Evolutionary conservation across 208 protist genomes (phyloP), one percentile per base, ranked within the genome.

Genomic region (Endotrypanum monterogeii): DNA sequence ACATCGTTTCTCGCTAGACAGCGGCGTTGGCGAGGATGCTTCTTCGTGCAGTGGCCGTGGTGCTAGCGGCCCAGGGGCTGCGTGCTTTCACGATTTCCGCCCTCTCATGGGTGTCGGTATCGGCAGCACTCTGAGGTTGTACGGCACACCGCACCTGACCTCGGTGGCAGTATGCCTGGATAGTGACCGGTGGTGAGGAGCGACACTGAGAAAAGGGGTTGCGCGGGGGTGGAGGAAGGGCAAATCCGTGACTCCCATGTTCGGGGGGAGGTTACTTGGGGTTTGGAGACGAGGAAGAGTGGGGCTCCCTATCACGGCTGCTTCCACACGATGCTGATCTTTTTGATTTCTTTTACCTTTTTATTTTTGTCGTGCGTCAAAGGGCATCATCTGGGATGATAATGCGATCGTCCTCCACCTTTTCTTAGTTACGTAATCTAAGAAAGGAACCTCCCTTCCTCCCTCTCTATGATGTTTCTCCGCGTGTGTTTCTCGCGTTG

Each of bases 21-120:
- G 7, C 41, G 46, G 20, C 39, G 7, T 35, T 39, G 20, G 48
- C 18, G 55, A 44, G 16, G 51, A 12, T 32, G 58, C n/a, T 5
- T 60, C 3, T 48, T 56, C 32, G 4, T 23, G 41, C 18, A 28
- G 28, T 51, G 56, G 16, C 9, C 55, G 28, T 25, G 69, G 70
- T 7, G 55, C 35, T 54, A 67, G 75, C 61, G 75, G 73, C 23
- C 75, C 72, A 4, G 55, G 76, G 30, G 76, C 70, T 1, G 76
- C 76, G 32, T 80, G 76, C 76, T 75, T 87, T 32, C 83, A 87
- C 62, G 71, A 79, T 16, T 87, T 84, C 63, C 76, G 74, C 25
- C 76, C 79, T 14, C 67, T 84, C 25, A 41, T 87, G 60, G 80
- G 72, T 60, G 71, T 83, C 46, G 71, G 78, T 35, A 46, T 71